Evolutionary conservation across 805 yeast species (phyloP).

Genomic region (Candida bentonensis): DNA sequence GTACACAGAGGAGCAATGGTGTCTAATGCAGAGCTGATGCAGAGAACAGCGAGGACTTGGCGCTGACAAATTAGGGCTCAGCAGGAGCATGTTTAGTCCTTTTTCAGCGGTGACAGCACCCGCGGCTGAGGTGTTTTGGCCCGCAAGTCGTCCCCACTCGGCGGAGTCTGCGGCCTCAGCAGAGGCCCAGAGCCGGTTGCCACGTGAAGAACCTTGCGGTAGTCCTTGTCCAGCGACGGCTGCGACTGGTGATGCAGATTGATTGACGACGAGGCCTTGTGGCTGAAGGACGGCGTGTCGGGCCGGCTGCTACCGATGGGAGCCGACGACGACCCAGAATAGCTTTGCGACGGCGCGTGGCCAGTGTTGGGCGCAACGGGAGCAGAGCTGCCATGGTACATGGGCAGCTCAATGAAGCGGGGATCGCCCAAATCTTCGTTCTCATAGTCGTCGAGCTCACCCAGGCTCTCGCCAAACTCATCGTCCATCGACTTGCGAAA

Average conservation of each 20-base stretch:
- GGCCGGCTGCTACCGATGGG: background rate
- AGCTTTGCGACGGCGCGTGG: background rate
- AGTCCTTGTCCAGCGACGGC: background rate
- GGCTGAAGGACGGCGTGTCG: background rate
- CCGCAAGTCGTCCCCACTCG: background rate
- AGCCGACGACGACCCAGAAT: background rate
- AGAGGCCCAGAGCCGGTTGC: background rate
- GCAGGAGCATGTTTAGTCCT: background rate
- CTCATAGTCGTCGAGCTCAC: background rate
- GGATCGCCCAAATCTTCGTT: background rate
- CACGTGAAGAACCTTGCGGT: background rate
- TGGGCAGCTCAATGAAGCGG: background rate
- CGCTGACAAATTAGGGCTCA: background rate
- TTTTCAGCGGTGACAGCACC: background rate
- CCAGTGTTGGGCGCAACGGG: background rate
- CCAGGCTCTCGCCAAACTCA: slow-evolving; percentile 1
- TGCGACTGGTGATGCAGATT: background rate
- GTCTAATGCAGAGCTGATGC: too few relatives aligned
- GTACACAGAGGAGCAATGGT: background rate
- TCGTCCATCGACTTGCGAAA: slow-evolving; percentile 5
- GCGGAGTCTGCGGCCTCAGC: background rate
- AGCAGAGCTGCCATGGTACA: background rate
- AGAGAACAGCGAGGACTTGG: too few relatives aligned
- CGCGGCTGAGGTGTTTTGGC: background rate
- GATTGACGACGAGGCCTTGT: slow-evolving; percentile 1